Base-by-base conservation (phyloP, 768 basidiomycete species). In the Panaeolus papilionaceus region DNA sequence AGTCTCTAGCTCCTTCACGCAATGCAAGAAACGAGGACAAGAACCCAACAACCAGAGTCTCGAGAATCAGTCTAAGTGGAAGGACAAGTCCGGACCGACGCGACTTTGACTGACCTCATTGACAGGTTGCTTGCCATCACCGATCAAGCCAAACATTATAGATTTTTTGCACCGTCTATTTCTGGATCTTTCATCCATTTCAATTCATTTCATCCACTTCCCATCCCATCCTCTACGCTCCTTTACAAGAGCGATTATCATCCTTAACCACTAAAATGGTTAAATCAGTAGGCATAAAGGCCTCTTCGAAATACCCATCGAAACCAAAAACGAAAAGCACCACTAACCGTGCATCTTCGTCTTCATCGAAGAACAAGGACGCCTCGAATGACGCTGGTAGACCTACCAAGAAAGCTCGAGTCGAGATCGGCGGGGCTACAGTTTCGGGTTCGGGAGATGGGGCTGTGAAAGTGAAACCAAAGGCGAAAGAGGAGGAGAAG, bases 61-160 rank as follows among this genome's bases (percentile, higher is more conserved):
- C 23, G 23, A 23, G 23, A 23, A 1, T 23, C 0, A 33, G 33
- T 5, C 1, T 33, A 2, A 33, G 33, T 33, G 33, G 33, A 33
- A 33, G 33, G 33, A 33, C 33, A 33, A 47, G 45, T 47, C 45
- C 45, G 18, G 47, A 63, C 54, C 40, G 64, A 68, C 64, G 38
- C 14, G 40, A n/a, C 20, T 28, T 16, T 38, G 37, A 49, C 10
- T 47, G 42, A 49, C 38, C n/a, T 14, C 12, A 37, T 33, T 47
- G 47, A 9, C 28, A 23, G n/a, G 14, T 51, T 51, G 47, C 47
- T 58, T 58, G 54, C 28, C 54, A 58, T 58, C 26, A 58, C 54
- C 54, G 10, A 58, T 58, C 54, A 58, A 58, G 28, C 54, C 54
- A 58, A 58, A 58, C 54, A 58, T 58, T 4, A 58, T 58, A 58